These are phyloP conservation scores for Metschnikowia gelsemii DNA, from an alignment of 805 yeast species.

Conservation along the genomic window DNA sequence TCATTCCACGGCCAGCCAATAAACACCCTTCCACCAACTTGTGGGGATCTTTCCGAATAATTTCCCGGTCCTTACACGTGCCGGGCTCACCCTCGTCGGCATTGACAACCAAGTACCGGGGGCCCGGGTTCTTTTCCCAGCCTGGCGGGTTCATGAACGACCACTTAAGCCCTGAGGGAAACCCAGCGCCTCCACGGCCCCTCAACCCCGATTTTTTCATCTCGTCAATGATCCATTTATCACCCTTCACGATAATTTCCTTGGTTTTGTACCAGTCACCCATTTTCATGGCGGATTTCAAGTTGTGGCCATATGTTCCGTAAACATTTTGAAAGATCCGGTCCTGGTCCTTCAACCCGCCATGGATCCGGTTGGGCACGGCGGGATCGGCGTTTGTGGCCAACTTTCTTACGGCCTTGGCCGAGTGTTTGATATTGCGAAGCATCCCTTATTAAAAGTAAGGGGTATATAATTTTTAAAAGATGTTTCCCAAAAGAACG, in stretches of 20 bases:
- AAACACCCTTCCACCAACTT: slow-evolving; percentile 90
- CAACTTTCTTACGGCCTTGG: slow-evolving; percentile 32
- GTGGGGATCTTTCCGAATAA: slow-evolving; percentile 88
- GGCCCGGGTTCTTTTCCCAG: slow-evolving; percentile 89
- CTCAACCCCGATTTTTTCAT: slow-evolving; percentile 81
- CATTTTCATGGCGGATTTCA: slow-evolving; percentile 70
- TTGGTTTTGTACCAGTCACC: slow-evolving; percentile 94
- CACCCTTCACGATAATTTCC: slow-evolving; percentile 79
- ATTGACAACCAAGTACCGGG: slow-evolving; percentile 83
- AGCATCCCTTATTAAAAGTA: no score
- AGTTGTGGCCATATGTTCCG: slow-evolving; percentile 70
- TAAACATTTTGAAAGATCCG: slow-evolving; percentile 85
- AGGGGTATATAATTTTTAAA: no score
- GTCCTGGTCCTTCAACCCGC: slow-evolving; percentile 79
- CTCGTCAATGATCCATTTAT: slow-evolving; percentile 86
- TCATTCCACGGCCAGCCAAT: slow-evolving; percentile 88
- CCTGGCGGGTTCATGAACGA: slow-evolving; percentile 95
- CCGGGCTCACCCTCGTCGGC: slow-evolving; percentile 97
- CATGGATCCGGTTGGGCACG: slow-evolving; percentile 55
- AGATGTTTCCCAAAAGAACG: slow-evolving; percentile 4
- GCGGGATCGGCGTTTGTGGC: slow-evolving; percentile 50
- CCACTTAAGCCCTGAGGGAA: slow-evolving; percentile 90
- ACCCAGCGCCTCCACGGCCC: slow-evolving; percentile 94
- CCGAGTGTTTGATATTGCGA: slow-evolving; percentile 33
- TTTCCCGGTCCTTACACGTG: slow-evolving; percentile 89